Conservation (phyloP, 2,329 filamentous ascomycete genomes). For the Fusarium sp. region DNA sequence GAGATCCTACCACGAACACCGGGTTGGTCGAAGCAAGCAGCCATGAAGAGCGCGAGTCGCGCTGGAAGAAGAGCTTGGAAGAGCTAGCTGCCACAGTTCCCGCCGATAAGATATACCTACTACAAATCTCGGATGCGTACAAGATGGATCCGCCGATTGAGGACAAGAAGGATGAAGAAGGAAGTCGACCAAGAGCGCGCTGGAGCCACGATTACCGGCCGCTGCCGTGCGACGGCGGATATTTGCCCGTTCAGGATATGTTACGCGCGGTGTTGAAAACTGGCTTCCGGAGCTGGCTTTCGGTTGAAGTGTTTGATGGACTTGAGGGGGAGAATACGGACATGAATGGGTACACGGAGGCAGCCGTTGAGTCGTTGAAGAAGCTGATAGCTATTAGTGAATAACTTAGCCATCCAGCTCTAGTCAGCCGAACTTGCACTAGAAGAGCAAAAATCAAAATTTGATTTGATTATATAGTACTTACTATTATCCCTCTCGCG, state of each 20-base stretch:
- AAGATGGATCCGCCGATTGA: slow-evolving; percentile 70
- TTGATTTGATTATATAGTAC: no score
- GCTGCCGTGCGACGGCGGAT: slow-evolving; percentile 78
- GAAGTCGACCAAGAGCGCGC: slow-evolving; percentile 71
- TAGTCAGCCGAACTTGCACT: no score
- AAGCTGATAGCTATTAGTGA: slow-evolving; percentile 10
- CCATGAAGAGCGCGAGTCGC: slow-evolving; percentile 62
- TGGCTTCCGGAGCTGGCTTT: slow-evolving; percentile 77
- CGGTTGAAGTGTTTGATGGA: slow-evolving; percentile 78
- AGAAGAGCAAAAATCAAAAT: no score
- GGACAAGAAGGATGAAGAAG: slow-evolving; percentile 62
- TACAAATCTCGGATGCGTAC: slow-evolving; percentile 85
- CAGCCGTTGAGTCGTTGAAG: slow-evolving; percentile 28
- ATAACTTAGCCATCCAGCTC: not conserved
- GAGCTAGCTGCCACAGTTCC: slow-evolving; percentile 72
- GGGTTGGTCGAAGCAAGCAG: slow-evolving; percentile 67
- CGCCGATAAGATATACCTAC: slow-evolving; percentile 78
- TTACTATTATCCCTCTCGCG: no score
- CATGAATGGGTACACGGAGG: slow-evolving; percentile 23
- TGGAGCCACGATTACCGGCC: slow-evolving; percentile 83
- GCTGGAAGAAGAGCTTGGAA: slow-evolving; percentile 68
- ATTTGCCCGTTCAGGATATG: slow-evolving; percentile 77
- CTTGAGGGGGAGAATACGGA: slow-evolving; percentile 19
- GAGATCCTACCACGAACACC: slow-evolving; percentile 75
- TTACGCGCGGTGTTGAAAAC: slow-evolving; percentile 76